These are phyloP conservation scores for Asterella californica DNA, from an alignment of 225 moss, liverwort and hornwort genomes.

Conservation along the genomic window DNA sequence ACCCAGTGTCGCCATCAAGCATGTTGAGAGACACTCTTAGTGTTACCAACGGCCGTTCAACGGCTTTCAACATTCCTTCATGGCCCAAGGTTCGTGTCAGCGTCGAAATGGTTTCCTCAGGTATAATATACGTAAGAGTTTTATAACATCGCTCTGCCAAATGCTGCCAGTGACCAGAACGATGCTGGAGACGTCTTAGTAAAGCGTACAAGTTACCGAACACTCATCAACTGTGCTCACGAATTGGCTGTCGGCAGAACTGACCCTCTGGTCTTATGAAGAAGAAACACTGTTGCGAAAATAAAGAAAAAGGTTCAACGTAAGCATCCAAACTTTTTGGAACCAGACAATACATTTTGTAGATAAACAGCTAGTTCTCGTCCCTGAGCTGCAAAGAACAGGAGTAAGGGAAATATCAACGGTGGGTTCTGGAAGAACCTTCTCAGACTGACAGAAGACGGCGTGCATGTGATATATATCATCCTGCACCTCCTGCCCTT, in stretches of 20 bases:
- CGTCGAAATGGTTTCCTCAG: conserved; percentile 46
- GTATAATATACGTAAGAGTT: conserved; percentile 57
- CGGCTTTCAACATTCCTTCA: conserved; percentile 41
- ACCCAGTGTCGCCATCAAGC: conserved; percentile 97
- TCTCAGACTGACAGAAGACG: conserved; percentile 44
- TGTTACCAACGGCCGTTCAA: conserved; percentile 56
- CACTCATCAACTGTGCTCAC: neutral
- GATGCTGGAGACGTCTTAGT: neutral
- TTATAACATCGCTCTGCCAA: conserved; percentile 72
- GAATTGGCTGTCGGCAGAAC: neutral
- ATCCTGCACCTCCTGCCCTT: conserved; percentile 75
- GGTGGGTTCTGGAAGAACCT: conserved; percentile 27
- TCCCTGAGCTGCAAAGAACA: neutral
- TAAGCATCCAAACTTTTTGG: too few species aligned
- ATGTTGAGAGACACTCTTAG: conserved; percentile 73
- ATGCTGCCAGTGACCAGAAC: conserved; percentile 43
- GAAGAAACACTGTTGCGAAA: neutral
- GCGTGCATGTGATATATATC: conserved; percentile 66
- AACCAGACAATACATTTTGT: neutral
- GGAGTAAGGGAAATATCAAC: neutral
- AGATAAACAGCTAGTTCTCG: neutral
- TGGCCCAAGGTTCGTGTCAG: conserved; percentile 45
- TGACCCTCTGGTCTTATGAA: neutral
- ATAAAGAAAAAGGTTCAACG: too few species aligned
- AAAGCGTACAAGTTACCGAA: neutral